Conservation (phyloP, 2,329 filamentous ascomycete species). For the Kalaharituber pfeilii region DNA sequence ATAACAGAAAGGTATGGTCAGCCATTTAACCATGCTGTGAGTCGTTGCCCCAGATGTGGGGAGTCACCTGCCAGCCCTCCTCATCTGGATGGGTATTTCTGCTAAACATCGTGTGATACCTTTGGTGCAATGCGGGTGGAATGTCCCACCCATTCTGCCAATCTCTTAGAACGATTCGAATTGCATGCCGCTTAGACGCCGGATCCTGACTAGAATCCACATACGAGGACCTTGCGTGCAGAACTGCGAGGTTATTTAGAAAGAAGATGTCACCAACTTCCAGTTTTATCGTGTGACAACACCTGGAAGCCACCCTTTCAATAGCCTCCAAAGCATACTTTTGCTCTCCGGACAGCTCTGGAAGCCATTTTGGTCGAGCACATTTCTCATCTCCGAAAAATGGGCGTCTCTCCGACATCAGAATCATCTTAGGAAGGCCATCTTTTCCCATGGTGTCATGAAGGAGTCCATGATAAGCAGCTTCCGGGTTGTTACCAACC, state of each 20-base stretch:
- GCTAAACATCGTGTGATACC: not conserved
- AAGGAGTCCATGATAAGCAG: not conserved
- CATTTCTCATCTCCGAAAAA: not conserved
- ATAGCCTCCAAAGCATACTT: not conserved
- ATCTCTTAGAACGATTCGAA: not conserved
- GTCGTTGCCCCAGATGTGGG: not conserved
- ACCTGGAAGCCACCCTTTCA: not conserved
- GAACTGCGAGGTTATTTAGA: not conserved
- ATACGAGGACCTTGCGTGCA: not conserved
- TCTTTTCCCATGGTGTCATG: not conserved
- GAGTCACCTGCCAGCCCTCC: not conserved
- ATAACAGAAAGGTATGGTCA: no score
- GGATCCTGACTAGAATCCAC: not conserved
- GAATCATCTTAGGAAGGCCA: not conserved
- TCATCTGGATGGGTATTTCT: not conserved
- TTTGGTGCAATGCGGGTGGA: not conserved
- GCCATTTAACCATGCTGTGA: not conserved
- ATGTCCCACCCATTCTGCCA: not conserved
- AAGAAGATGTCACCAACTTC: not conserved
- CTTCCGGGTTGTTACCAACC: not conserved
- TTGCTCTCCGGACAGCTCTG: not conserved
- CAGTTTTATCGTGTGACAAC: not conserved
- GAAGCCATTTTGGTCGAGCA: not conserved
- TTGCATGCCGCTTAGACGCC: not conserved
- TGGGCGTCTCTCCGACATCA: not conserved